These are phyloP conservation scores for Echinosophora koreensis DNA, from an alignment of 306 rosid species.

Conservation along the genomic window DNA sequence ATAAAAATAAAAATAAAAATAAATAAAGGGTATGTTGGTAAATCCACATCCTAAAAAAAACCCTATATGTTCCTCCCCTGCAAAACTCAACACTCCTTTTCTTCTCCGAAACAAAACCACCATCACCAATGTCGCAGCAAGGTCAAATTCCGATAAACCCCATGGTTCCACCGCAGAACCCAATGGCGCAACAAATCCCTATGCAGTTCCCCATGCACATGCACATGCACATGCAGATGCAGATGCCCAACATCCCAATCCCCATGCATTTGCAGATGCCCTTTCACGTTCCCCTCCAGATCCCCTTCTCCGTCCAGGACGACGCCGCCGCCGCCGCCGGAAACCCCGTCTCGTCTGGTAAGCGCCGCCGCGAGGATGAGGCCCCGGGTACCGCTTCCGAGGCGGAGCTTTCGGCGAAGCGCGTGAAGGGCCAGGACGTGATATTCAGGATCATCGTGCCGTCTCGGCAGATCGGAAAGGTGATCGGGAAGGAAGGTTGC, in stretches of 20 bases:
- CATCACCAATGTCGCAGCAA: conserved; percentile 67
- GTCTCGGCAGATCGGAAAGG: conserved; percentile 94
- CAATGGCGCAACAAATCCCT: conserved; percentile 38
- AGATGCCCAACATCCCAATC: conserved; percentile 43
- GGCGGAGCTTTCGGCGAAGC: conserved; percentile 63
- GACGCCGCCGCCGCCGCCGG: conserved; percentile 46
- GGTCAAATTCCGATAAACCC: conserved; percentile 67
- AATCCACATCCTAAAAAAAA: conserved; percentile 28
- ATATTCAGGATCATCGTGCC: conserved; percentile 87
- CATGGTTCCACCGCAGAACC: conserved; percentile 49
- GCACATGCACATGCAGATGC: conserved; percentile 48
- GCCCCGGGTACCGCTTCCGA: conserved; percentile 32
- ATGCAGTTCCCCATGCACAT: conserved; percentile 37
- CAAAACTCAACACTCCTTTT: not conserved
- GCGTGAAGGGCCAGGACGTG: conserved; percentile 76
- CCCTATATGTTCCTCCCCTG: conserved; percentile 43
- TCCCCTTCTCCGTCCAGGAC: conserved; percentile 49
- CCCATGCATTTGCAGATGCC: conserved; percentile 56
- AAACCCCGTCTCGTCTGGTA: conserved; percentile 41
- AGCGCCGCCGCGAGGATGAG: conserved; percentile 88
- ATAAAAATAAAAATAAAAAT: no score
- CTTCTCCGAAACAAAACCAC: not conserved
- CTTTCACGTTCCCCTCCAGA: conserved; percentile 48
- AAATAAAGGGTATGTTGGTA: conserved; percentile 32
- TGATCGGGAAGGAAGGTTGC: conserved; percentile 90